Base-by-base conservation (phyloP, 805 yeast genomes). In the Candida ficus region DNA sequence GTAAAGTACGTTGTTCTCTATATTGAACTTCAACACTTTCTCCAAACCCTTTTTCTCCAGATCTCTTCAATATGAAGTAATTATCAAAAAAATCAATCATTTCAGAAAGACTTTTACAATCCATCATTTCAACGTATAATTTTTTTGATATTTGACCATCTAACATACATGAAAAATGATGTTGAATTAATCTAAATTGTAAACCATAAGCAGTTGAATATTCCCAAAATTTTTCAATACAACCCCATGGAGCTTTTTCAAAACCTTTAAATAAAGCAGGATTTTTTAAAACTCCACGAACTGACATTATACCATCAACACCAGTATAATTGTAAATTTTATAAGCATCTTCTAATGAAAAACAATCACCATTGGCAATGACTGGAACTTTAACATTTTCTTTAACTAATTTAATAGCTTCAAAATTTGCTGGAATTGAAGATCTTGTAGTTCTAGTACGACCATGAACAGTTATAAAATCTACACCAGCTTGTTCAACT, bases 291-390 rank as follows among this genome's bases (percentile, higher is more conserved):
- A 87, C 67, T 0, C 99, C 99, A 46, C 99, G 67, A 2, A 86
- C 99, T 3, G 97, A 83, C 99, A 93, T 93, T 7, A 93, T 84
- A 7, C 98, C 99, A 57, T 87, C 93, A 30, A 78, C 88, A 1
- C 83, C 83, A 0, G 98, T 89, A 38, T 58, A 58, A 11, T 73
- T 64, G 0, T 77, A 76, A 21, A 91, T 90, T 16, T 59, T 56
- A 32, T 66, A 53, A n/a, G 84, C 81, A 57, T 88, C 96, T 14
- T 68, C 64, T 19, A 78, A 62, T 0, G 73, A 57, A 54, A 83
- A 83, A 54, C 95, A 90, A 61, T 93, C 98, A n/a, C 99, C 99
- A 56, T 93, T 93, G 3, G 98, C 96, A n/a, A 93, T 83, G 1
- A 93, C 89, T 0, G 97, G 98, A 1, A 83, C 78, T 4, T 50